Percentiles rank a stretch among this genome's conserved stretches.
Evolutionary conservation across 2,329 filamentous ascomycete species (phyloP).

Genomic region (Pseudocercospora vitis): DNA sequence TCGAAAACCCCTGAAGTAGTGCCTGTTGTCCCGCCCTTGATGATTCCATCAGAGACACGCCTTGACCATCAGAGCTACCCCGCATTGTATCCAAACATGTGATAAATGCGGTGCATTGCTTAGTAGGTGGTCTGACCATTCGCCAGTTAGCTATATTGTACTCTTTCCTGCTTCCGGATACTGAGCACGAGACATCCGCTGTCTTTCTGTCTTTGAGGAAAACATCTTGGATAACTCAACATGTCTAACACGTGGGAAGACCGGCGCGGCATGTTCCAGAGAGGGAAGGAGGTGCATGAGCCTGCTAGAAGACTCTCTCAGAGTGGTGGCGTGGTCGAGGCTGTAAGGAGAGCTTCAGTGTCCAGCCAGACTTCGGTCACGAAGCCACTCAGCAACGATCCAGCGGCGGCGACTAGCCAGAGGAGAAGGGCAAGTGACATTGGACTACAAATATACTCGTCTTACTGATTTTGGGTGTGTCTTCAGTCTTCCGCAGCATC

Average conservation of each 20-base stretch:
- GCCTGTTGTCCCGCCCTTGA: conserved; percentile 6
- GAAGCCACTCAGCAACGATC: conserved; percentile 30
- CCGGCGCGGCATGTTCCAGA: conserved; percentile 37
- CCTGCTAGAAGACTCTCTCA: conserved; percentile 24
- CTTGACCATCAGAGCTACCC: conserved; percentile 19
- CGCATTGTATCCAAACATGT: conserved; percentile 15
- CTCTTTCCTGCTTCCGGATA: conserved; percentile 4
- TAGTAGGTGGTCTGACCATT: conserved; percentile 9
- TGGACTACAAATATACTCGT: too few relatives aligned
- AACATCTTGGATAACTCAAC: not conserved
- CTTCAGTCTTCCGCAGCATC: conserved; percentile 28
- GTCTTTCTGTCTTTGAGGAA: not conserved
- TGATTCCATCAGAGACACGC: conserved; percentile 9
- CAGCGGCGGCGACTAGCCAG: conserved; percentile 20
- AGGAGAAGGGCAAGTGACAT: conserved; percentile 24
- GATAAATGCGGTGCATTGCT: conserved; percentile 13
- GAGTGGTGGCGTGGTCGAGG: conserved; percentile 28
- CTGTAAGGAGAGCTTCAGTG: conserved; percentile 32
- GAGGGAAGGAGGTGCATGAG: conserved; percentile 38
- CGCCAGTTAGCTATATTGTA: not conserved
- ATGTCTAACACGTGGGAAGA: conserved; percentile 33
- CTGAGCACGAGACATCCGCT: conserved; percentile 12
- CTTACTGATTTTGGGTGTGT: too few relatives aligned
- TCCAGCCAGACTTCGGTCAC: conserved; percentile 26
- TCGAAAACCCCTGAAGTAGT: conserved; percentile 10